Evolutionary conservation across 257 asterid species (phyloP).

Genomic region (Solanum chilense): DNA sequence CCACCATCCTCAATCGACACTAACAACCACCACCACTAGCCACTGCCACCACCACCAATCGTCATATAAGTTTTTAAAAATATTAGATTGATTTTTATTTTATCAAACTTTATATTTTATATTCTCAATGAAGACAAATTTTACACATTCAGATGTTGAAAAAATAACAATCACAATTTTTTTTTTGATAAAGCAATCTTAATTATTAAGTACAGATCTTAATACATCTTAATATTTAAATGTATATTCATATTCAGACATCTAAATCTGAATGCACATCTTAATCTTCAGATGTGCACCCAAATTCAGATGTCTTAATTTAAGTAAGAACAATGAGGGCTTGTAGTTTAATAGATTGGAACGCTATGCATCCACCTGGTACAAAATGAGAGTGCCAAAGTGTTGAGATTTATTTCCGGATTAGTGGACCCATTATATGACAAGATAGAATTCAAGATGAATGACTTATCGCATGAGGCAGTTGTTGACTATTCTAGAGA

Average conservation of each 20-base stretch:
- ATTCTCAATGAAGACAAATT: neutral
- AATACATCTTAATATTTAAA: neutral
- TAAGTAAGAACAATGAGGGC: neutral
- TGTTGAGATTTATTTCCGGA: neutral
- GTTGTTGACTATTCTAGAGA: neutral
- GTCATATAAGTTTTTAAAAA: neutral
- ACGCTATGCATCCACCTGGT: neutral
- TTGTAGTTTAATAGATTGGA: neutral
- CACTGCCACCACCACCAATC: neutral
- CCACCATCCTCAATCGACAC: neutral
- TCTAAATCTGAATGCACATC: neutral
- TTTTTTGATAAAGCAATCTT: neutral
- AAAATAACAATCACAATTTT: neutral
- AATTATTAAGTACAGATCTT: neutral
- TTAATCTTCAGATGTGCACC: neutral
- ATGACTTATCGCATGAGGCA: neutral
- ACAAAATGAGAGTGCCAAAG: neutral
- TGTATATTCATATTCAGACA: neutral
- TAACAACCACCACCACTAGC: neutral
- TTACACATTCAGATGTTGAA: neutral
- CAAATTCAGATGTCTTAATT: no score
- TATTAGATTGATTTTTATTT: neutral
- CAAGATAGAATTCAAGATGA: neutral
- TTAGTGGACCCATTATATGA: neutral
- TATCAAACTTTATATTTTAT: neutral